Percentiles rank a stretch among this genome's conserved stretches.
Conservation (phyloP, 179 eudicot species). For the Spergularia azorica region DNA sequence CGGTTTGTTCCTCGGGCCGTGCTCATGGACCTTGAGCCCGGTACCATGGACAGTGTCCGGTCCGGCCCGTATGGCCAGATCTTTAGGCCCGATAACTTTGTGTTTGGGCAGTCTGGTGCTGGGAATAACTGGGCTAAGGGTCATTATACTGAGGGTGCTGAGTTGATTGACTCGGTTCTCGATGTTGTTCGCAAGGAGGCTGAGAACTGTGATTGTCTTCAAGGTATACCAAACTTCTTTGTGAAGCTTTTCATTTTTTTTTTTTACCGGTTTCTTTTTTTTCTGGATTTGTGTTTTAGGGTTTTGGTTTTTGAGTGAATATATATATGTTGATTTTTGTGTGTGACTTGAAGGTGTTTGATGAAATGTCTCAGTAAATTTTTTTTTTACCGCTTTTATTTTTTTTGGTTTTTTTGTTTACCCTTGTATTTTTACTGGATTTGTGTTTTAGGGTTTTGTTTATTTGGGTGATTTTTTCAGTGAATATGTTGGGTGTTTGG, state of each 20-base stretch:
- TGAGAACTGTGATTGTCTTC: slow-evolving; percentile 57
- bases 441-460: neutral
- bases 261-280: neutral
- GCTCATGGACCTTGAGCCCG: slow-evolving; percentile 61
- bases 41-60: slow-evolving; percentile 56
- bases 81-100: slow-evolving; percentile 58
- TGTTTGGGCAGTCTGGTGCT: slow-evolving; percentile 55
- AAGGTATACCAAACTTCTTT: slow-evolving; percentile 30
- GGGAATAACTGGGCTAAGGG: slow-evolving; percentile 68
- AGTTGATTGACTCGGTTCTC: slow-evolving; percentile 55
- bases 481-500: no score
- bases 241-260: no score
- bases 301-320: neutral
- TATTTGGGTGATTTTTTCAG: neutral
- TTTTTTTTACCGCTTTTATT: neutral
- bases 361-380: slow-evolving; percentile 9
- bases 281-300: neutral
- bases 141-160: slow-evolving; percentile 63
- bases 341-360: neutral
- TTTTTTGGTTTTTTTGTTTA: neutral
- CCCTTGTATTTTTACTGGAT: no score
- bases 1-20: slow-evolving; percentile 54
- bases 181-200: slow-evolving; percentile 64
- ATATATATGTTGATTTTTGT: neutral
- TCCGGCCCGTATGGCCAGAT: slow-evolving; percentile 55